Percentiles rank a stretch among this genome's conserved stretches.
Evolutionary conservation across 352 stramenopile genomes (phyloP).

Genomic region (Phytophthora capsici): DNA sequence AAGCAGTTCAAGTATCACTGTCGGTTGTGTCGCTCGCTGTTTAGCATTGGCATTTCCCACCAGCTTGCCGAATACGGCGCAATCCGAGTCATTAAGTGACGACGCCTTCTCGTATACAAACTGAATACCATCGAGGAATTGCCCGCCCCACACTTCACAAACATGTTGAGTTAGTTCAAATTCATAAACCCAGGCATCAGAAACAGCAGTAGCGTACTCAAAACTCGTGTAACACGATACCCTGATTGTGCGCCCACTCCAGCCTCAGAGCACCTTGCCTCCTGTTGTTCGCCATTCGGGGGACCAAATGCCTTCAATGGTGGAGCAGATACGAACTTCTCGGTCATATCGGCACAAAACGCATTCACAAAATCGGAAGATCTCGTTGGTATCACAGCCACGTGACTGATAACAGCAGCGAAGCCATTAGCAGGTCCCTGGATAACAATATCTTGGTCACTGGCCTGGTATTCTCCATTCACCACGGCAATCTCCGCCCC

Average conservation of each 20-base stretch:
- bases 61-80: constrained; percentile 37
- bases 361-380: constrained; percentile 14
- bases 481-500: constrained; percentile 13
- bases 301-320: constrained; percentile 52
- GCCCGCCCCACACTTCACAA: constrained; percentile 69
- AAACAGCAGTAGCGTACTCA: constrained; percentile 48
- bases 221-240: constrained; percentile 57
- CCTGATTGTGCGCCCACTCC: constrained; percentile 47
- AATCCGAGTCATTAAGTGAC: neutral
- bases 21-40: constrained; percentile 33
- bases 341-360: constrained; percentile 52
- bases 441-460: constrained; percentile 16
- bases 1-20: constrained; percentile 45
- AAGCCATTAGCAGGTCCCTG: constrained; percentile 25
- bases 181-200: neutral
- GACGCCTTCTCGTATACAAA: constrained; percentile 57
- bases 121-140: constrained; percentile 76
- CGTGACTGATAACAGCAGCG: constrained; percentile 47
- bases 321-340: constrained; percentile 51
- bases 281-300: constrained; percentile 31
- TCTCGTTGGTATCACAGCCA: constrained; percentile 43
- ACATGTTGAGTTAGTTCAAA: constrained; percentile 14
- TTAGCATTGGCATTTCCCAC: constrained; percentile 59
- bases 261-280: constrained; percentile 38
- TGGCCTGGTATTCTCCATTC: neutral